Evolutionary conservation across 2,329 filamentous ascomycete genomes (phyloP), one percentile per base, ranked within the genome.

Genomic region (Fusarium bulbicola): DNA sequence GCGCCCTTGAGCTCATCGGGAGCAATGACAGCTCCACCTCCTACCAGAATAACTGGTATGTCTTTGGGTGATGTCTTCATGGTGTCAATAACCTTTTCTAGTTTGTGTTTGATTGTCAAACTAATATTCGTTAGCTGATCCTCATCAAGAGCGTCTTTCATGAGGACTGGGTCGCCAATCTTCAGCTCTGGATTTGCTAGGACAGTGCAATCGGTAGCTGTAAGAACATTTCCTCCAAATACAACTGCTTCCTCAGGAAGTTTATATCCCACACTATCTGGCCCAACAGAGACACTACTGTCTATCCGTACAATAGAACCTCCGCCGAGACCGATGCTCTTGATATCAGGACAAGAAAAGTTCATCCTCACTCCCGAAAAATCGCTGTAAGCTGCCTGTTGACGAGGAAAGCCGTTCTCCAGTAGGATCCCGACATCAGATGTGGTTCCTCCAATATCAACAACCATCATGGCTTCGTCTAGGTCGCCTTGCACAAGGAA

Each of bases 391-490:
- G 89, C 89, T 10, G 89, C 87, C 56, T 89, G 86, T 77, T 91
- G 88, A 37, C 90, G 84, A 1, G 91, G 91, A 56, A 92, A 90
- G 0, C 91, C 90, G 54, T 87, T 91, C 0, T 86, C 84, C 12
- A 90, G 84, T 7, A 92, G 79, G 1, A 91, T 79, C 0, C 91
- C 90, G 16, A 91, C 88, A 72, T 92, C 91, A 1, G 89, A 88
- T 0, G 90, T 92, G 0, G 91, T 92, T 6, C 91, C 90, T 1
- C 91, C 91, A 59, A 92, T 88, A 74, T 92, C 91, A 5, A 92
- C 87, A 0, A 92, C 90, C 82, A 92, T 88, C 73, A 85, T 80
- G 1, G 82, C 80, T 61, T 85, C 80, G 6, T 79, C 77, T 26
- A 77, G 60, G n/a, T 81, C 68, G 7, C 77, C 77, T 43, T 84